phyloP scores from a whole-genome alignment of 352 stramenopile genomes.

The Thraustotheca clavata region DNA sequence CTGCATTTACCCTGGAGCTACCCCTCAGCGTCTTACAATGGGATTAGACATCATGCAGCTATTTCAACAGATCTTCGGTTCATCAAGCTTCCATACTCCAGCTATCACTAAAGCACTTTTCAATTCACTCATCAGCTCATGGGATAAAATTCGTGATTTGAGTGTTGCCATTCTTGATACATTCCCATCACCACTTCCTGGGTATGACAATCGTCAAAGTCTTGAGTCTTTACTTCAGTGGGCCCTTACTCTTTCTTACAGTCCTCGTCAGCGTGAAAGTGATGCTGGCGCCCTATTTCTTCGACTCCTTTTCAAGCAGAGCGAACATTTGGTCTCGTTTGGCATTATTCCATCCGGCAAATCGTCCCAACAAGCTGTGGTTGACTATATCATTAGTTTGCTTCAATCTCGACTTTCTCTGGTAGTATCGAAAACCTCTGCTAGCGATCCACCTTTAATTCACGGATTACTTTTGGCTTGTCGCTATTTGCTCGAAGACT shows the following conservation, averaged over 20 bases:
- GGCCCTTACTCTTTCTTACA: conserved; percentile 57
- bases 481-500: conserved; percentile 64
- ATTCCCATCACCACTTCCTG: conserved; percentile 46
- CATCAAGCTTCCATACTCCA: conserved; percentile 37
- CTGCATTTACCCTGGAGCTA: conserved; percentile 52
- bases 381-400: conserved; percentile 1
- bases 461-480: conserved; percentile 68
- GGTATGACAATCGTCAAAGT: conserved; percentile 37
- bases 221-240: conserved; percentile 51
- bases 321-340: conserved; percentile 35
- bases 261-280: conserved; percentile 70
- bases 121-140: conserved; percentile 71
- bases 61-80: conserved; percentile 58
- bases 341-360: conserved; percentile 19
- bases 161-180: conserved; percentile 58
- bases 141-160: conserved; percentile 66
- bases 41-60: conserved; percentile 62
- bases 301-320: conserved; percentile 61
- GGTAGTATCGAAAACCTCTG: background rate
- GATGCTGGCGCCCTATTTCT: conserved; percentile 83
- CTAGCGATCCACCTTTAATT: conserved; percentile 54
- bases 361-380: background rate
- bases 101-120: conserved; percentile 54
- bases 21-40: conserved; percentile 59
- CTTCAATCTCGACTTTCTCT: background rate